phyloP scores from a whole-genome alignment of 768 basidiomycete genomes.

The Auriscalpium microsporum region DNA sequence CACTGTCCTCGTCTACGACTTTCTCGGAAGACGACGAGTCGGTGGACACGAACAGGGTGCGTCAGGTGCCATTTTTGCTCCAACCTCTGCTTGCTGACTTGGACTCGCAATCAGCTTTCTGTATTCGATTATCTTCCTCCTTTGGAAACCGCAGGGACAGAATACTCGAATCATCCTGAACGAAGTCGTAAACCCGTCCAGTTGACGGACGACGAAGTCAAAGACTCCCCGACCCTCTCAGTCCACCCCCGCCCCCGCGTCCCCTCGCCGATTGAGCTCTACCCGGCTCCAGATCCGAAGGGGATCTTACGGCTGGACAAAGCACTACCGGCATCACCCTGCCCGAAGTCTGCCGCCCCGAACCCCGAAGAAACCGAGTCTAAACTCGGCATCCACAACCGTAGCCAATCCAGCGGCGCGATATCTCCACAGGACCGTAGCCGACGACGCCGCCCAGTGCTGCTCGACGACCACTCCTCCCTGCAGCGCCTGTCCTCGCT shows the following conservation, averaged over 20 bases:
- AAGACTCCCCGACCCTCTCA: neutral
- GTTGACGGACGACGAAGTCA: neutral
- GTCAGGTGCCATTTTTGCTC: neutral
- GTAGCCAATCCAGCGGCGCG: constrained; percentile 5
- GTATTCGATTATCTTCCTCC: neutral
- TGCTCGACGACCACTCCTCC: constrained; percentile 6
- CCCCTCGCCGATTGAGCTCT: neutral
- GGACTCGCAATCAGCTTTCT: neutral
- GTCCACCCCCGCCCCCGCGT: neutral
- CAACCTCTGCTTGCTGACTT: no score
- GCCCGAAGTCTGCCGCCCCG: neutral
- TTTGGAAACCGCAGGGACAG: neutral
- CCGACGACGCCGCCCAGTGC: constrained; percentile 5
- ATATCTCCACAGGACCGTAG: neutral
- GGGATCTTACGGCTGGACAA: constrained; percentile 10
- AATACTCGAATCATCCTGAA: neutral
- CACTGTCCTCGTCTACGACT: neutral
- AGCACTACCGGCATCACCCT: constrained; percentile 10
- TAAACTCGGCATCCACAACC: neutral
- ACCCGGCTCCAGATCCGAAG: constrained; percentile 6
- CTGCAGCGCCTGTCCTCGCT: constrained; percentile 6
- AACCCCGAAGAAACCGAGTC: neutral
- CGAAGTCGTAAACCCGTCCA: neutral
- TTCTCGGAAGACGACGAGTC: constrained; percentile 1
- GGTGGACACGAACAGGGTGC: neutral